phyloP scores from a whole-genome alignment of 208 protist genomes.

The Leishmania amazonensis region DNA sequence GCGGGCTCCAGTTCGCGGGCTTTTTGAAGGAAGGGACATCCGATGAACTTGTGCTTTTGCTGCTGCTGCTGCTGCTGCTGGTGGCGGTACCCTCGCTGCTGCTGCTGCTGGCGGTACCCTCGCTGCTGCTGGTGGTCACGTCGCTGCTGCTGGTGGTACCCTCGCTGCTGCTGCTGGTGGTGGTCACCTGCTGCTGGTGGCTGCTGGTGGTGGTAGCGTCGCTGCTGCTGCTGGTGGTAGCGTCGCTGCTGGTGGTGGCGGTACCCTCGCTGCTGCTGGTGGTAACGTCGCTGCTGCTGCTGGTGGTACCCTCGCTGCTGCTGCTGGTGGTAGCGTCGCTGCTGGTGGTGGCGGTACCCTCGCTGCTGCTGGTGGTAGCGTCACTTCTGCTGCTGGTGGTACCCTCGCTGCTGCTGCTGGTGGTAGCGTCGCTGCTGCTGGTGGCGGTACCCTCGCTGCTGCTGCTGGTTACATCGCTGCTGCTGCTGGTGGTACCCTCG shows the following conservation, averaged over 20 bases:
- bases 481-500: not conserved
- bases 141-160: not conserved
- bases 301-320: not conserved
- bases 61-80: not conserved
- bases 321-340: not conserved
- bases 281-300: too few relatives aligned
- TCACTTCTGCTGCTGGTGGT: too few relatives aligned
- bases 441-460: too few relatives aligned
- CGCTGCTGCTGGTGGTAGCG: not conserved
- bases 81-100: not conserved
- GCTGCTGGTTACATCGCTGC: too few relatives aligned
- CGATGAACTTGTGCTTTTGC: not conserved
- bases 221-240: not conserved
- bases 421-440: too few relatives aligned
- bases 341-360: not conserved
- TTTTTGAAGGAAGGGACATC: not conserved
- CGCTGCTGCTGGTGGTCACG: too few relatives aligned
- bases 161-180: not conserved
- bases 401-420: too few relatives aligned
- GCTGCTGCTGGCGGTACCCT: not conserved
- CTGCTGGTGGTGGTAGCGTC: not conserved
- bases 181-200: not conserved
- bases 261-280: not conserved
- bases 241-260: not conserved
- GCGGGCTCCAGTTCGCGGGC: not conserved